Conservation (phyloP, 2,329 filamentous ascomycete genomes). For the Talaromyces funiculosus region DNA sequence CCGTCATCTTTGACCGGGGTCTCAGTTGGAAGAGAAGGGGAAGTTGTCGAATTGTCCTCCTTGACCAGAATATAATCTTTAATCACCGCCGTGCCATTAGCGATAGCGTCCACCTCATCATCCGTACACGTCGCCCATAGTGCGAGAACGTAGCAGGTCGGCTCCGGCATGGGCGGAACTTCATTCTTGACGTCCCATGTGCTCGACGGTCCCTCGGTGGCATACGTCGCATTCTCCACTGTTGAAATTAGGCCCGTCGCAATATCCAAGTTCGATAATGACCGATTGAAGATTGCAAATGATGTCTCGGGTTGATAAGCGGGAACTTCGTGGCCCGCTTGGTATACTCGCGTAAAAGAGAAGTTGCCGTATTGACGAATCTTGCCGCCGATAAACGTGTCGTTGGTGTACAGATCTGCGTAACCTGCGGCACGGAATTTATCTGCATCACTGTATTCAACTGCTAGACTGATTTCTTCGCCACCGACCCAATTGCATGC, state of each 20-base stretch:
- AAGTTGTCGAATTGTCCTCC: conserved; percentile 9
- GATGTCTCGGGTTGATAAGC: conserved; percentile 52
- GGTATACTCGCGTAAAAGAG: conserved; percentile 45
- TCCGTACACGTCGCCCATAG: conserved; percentile 38
- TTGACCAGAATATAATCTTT: conserved; percentile 43
- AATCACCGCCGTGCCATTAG: conserved; percentile 43
- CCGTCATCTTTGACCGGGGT: background rate
- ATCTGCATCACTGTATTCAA: conserved; percentile 41
- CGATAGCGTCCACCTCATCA: conserved; percentile 36
- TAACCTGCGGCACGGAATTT: conserved; percentile 49
- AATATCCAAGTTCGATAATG: conserved; percentile 48
- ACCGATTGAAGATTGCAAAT: conserved; percentile 51
- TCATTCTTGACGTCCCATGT: conserved; percentile 44
- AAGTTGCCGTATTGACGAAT: conserved; percentile 47
- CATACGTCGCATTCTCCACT: conserved; percentile 30
- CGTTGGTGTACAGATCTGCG: conserved; percentile 38
- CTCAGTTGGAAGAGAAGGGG: background rate
- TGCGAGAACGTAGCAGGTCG: conserved; percentile 43
- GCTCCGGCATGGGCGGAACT: conserved; percentile 34
- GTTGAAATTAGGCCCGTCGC: conserved; percentile 48
- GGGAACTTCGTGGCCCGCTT: conserved; percentile 47
- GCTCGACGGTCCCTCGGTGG: conserved; percentile 34
- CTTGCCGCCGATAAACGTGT: conserved; percentile 40
- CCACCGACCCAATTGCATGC: conserved; percentile 55
- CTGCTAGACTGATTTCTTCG: conserved; percentile 46